A percentile compares a stretch with the other conserved stretches of the same genome.
phyloP scores from a whole-genome alignment of 306 rosid species.

The Crotalaria pallida region DNA sequence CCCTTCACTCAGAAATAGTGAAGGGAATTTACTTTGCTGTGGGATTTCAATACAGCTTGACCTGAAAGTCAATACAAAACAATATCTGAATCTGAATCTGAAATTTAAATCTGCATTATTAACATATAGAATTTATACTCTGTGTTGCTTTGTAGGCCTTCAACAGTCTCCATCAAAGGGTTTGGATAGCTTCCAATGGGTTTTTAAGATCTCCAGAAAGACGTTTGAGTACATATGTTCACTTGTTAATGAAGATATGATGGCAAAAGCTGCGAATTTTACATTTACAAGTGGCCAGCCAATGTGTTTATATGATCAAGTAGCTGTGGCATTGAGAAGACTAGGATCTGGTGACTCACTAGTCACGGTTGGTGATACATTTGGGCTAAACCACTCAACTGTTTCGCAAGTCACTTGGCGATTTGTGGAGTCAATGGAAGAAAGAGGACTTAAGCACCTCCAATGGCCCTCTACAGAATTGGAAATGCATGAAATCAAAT shows the following conservation, averaged over 20 bases:
- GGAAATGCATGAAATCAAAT: constrained; percentile 43
- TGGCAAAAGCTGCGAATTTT: constrained; percentile 50
- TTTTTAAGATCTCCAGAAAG: constrained; percentile 48
- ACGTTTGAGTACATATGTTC: constrained; percentile 64
- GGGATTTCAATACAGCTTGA: neutral
- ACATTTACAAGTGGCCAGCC: constrained; percentile 45
- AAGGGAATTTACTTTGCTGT: neutral
- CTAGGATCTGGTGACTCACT: constrained; percentile 66
- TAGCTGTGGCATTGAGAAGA: constrained; percentile 67
- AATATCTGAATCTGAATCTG: neutral
- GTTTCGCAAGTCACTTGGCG: constrained; percentile 78
- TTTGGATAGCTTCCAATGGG: constrained; percentile 38
- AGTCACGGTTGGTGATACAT: constrained; percentile 49
- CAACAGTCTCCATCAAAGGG: constrained; percentile 35
- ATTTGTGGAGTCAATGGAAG: constrained; percentile 71
- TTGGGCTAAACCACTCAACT: constrained; percentile 72
- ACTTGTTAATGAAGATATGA: constrained; percentile 69
- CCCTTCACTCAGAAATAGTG: neutral
- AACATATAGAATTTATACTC: neutral
- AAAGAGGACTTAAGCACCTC: constrained; percentile 62
- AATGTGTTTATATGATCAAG: constrained; percentile 50
- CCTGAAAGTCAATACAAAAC: constrained; percentile 3
- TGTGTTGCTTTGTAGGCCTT: constrained; percentile 33
- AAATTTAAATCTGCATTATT: neutral
- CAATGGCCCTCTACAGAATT: constrained; percentile 58